Evolutionary conservation across 1,284 basidiomycete genomes (phyloP).

Genomic region (Trametes hirsuta): DNA sequence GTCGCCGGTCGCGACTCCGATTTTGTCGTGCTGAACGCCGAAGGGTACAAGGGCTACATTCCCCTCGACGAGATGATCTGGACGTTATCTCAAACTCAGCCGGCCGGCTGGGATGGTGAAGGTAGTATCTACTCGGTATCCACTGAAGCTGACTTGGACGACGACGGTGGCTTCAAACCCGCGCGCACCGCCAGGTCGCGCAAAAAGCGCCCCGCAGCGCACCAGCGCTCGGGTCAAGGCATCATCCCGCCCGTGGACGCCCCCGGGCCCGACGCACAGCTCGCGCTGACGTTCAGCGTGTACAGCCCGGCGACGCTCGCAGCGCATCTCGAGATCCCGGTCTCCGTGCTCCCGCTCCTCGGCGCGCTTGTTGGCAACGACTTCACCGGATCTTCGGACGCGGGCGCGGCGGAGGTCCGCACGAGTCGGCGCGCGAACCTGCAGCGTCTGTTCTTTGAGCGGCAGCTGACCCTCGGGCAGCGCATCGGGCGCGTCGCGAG

Average conservation of each 20-base stretch:
- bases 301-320: slow-evolving; percentile 66
- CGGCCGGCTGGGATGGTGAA: slow-evolving; percentile 13
- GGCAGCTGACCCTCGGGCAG: slow-evolving; percentile 53
- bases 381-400: slow-evolving; percentile 50
- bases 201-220: slow-evolving; percentile 43
- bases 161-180: slow-evolving; percentile 64
- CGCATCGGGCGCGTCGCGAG: slow-evolving; percentile 62
- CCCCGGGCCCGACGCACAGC: slow-evolving; percentile 28
- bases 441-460: slow-evolving; percentile 71
- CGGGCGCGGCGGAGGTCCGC: slow-evolving; percentile 26
- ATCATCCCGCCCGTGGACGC: slow-evolving; percentile 58
- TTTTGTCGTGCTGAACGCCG: slow-evolving; percentile 77
- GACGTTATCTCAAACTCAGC: slow-evolving; percentile 41
- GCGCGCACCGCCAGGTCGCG: slow-evolving; percentile 44
- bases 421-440: slow-evolving; percentile 42
- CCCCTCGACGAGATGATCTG: slow-evolving; percentile 83
- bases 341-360: slow-evolving; percentile 80
- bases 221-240: slow-evolving; percentile 40
- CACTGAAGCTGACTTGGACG: slow-evolving; percentile 40
- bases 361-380: slow-evolving; percentile 89
- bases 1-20: slow-evolving; percentile 84
- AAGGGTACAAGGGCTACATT: slow-evolving; percentile 77
- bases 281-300: slow-evolving; percentile 55
- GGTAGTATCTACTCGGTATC: slow-evolving; percentile 33
- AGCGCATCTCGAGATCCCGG: slow-evolving; percentile 50